Evolutionary conservation across 2,329 filamentous ascomycete species (phyloP).

Genomic region (Pseudopyricularia cyperi): DNA sequence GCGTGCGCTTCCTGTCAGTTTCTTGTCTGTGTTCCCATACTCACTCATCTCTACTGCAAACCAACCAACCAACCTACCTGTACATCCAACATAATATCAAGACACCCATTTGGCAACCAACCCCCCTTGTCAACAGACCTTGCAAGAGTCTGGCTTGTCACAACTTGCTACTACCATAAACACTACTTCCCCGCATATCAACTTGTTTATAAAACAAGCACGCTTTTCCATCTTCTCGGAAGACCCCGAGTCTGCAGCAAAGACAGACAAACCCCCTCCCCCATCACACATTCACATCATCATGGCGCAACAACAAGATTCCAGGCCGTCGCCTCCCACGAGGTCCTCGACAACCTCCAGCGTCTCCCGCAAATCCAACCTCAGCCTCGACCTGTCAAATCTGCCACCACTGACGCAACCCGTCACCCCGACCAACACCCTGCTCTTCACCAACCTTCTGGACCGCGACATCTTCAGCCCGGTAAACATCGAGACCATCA

Average conservation of each 20-base stretch:
- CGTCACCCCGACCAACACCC: constrained; percentile 69
- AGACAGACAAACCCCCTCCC: background rate
- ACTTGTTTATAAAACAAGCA: too few relatives aligned
- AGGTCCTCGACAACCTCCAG: constrained; percentile 33
- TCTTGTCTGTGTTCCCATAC: too few relatives aligned
- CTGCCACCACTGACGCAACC: constrained; percentile 58
- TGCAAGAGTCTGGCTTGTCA: too few relatives aligned
- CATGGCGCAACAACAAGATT: constrained; percentile 9
- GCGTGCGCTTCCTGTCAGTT: too few relatives aligned
- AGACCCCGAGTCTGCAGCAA: background rate
- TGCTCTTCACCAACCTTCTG: constrained; percentile 71
- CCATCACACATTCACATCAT: constrained; percentile 1
- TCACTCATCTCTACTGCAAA: too few relatives aligned
- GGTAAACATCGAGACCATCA: constrained; percentile 61
- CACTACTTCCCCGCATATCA: too few relatives aligned
- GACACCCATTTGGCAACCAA: too few relatives aligned
- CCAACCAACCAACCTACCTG: too few relatives aligned
- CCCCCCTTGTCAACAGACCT: too few relatives aligned
- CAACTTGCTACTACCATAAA: too few relatives aligned
- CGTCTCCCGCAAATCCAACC: constrained; percentile 30
- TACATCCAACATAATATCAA: too few relatives aligned
- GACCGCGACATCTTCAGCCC: constrained; percentile 61
- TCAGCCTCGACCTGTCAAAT: constrained; percentile 62
- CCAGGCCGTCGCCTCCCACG: constrained; percentile 16
- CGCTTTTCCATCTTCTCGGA: too few relatives aligned